Evolutionary conservation across 768 basidiomycete species (phyloP), one percentile per base, ranked within the genome.

Genomic region (Termitomyces sp.): DNA sequence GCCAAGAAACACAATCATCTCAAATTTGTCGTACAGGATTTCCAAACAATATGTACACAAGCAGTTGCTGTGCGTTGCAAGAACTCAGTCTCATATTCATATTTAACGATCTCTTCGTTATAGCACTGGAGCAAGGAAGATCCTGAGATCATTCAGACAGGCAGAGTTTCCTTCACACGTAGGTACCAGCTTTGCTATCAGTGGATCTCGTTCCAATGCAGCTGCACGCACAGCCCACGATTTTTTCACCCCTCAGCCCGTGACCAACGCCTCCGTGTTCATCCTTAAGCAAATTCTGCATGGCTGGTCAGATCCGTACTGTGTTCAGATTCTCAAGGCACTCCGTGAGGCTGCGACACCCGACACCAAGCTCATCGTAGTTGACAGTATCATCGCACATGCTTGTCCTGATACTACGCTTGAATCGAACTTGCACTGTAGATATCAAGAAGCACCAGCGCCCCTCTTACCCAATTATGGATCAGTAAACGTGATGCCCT

Each of bases 231-330:
- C 33, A 72, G 70, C 51, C n/a, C 67, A 76, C 33, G 55, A 73
- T 33, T 76, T 77, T 62, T 73, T 77, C 54, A 56, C 53, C 0
- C 61, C 70, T 2, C 75, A 77, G 60, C 72, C 74, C 1, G 55
- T 70, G 40, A 63, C 59, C 23, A 63, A 73, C 28, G 72, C 73
- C 4, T 62, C 67, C 0, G 70, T 77, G 1, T 78, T 72, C 62
- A 58, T 77, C 44, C 21, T 75, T 23, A 66, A 70, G 9, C 53
- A 63, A 33, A 68, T 75, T 43, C 55, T 76, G 28, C 76, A 78
- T 62, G 70, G 77, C 56, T 75, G 75, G 74, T 56, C 72, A 4
- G 71, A 75, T 56, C 56, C 64, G 1, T 63, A 70, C 41, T 62
- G 60, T 49, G 45, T 49, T 11, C 62, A 64, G 38, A 73, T 77